Conservation (phyloP, 371 early-diverging fungal species). For the Apophysomyces variabilis region DNA sequence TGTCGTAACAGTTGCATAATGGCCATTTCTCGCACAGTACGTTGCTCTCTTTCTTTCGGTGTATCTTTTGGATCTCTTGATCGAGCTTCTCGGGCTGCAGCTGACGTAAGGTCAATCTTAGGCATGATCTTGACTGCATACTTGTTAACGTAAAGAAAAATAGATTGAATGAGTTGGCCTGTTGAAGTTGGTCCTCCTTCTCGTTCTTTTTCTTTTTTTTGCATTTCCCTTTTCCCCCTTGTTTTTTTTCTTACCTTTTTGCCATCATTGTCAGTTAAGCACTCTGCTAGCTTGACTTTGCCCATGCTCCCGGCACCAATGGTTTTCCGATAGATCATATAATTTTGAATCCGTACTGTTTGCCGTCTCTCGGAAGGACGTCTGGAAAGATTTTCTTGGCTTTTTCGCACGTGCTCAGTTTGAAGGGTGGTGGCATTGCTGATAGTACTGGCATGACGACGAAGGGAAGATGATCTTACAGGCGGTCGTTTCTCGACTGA, state of each 20-base stretch:
- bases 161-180: neutral
- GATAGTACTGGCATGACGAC: slow-evolving; percentile 17
- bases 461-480: slow-evolving; percentile 14
- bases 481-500: slow-evolving; percentile 3
- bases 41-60: slow-evolving; percentile 62
- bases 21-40: slow-evolving; percentile 81
- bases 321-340: slow-evolving; percentile 70
- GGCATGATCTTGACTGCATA: slow-evolving; percentile 60
- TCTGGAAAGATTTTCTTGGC: slow-evolving; percentile 28
- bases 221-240: too few species aligned
- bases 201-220: neutral
- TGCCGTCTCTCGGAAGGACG: slow-evolving; percentile 42
- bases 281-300: slow-evolving; percentile 93
- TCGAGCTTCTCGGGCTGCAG: slow-evolving; percentile 14
- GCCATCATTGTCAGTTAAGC: slow-evolving; percentile 40
- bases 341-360: slow-evolving; percentile 44
- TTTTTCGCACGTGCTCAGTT: slow-evolving; percentile 19
- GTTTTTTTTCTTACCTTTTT: slow-evolving; percentile 39
- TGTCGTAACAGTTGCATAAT: slow-evolving; percentile 85
- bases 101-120: slow-evolving; percentile 35
- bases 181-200: neutral
- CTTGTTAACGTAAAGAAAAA: slow-evolving; percentile 17
- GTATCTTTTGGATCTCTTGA: slow-evolving; percentile 52
- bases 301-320: slow-evolving; percentile 98
- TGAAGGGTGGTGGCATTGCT: slow-evolving; percentile 19